Evolutionary conservation across 345 rosid genomes (phyloP), one percentile per base, ranked within the genome.

Genomic region (Euphorbia peplus): DNA sequence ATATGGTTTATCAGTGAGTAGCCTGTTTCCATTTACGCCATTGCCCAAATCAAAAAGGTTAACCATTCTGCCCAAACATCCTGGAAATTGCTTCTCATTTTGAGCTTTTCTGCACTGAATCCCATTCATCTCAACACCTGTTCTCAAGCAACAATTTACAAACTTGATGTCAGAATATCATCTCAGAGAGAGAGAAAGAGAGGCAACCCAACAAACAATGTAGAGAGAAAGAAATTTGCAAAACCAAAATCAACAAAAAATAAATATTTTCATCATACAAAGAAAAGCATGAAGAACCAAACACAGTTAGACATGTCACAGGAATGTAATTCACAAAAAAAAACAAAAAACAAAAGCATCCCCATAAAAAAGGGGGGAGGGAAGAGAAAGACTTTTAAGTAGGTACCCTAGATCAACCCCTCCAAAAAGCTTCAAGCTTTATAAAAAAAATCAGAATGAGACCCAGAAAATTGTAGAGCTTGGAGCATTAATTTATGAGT

Each of bases 11-110:
- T 79, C 85, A 0, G 79, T 72, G 21, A 85, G 89, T 52, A 81
- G 82, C 79, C 59, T 81, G 64, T 78, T 89, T 70, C 85, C 87
- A 28, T 77, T 69, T 68, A 82, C 76, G 48, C 87, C 88, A 0
- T 85, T 73, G 72, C 80, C 84, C 60, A 86, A 75, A 74, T 90
- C 95, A 70, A 90, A 90, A 55, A 90, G 81, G 81, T 86, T 83
- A 72, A 73, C 82, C 85, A 83, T 75, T 29, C 81, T 71, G 66
- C 85, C 89, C 66, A 85, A 71, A 82, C 85, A 90, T 80, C 97
- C 93, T 8, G 96, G 86, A 76, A 82, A 70, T 16, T 78, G 85
- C 42, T 72, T 87, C 61, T 90, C 97, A 50, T 75, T 81, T 22
- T 77, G 88, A 67, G 72, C 76, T 66, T 83, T 87, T 57, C 70